Percentiles rank a stretch among this genome's conserved stretches.
phyloP scores from a whole-genome alignment of 2,329 filamentous ascomycete species.

The Macrophomina tecta region DNA sequence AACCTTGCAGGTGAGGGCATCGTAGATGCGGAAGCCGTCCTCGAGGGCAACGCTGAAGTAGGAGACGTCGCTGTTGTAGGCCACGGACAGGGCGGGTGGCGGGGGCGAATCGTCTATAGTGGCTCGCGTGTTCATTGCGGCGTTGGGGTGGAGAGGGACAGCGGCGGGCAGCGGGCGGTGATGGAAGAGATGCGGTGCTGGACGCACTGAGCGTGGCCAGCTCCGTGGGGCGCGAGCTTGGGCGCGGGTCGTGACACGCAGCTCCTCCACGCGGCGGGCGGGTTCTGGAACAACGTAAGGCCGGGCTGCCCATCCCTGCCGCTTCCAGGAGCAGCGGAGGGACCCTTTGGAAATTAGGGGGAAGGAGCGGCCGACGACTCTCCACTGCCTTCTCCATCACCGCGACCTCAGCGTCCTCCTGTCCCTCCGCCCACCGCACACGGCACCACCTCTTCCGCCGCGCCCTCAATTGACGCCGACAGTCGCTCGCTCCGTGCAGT shows the following conservation, averaged over 20 bases:
- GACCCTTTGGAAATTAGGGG: conserved; percentile 30
- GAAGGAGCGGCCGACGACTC: conserved; percentile 28
- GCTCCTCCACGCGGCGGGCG: conserved; percentile 22
- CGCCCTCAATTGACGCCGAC: conserved; percentile 26
- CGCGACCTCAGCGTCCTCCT: conserved; percentile 26
- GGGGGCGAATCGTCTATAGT: conserved; percentile 79
- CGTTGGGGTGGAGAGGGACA: not conserved
- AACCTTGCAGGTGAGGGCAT: conserved; percentile 39
- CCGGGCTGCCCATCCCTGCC: conserved; percentile 27
- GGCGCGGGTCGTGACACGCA: conserved; percentile 4
- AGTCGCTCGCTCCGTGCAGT: conserved; percentile 28
- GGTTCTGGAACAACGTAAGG: conserved; percentile 21
- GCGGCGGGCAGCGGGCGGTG: not conserved
- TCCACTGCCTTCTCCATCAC: conserved; percentile 28
- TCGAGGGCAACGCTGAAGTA: conserved; percentile 89
- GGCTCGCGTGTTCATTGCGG: conserved; percentile 83
- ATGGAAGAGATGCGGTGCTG: not conserved
- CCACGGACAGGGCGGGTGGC: conserved; percentile 78
- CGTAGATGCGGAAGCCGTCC: conserved; percentile 72
- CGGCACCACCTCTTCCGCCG: conserved; percentile 4
- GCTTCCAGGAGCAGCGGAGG: conserved; percentile 24
- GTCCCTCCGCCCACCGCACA: conserved; percentile 19
- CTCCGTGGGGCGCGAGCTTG: conserved; percentile 29
- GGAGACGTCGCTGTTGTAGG: conserved; percentile 84
- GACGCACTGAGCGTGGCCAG: not conserved